A percentile compares a stretch with the other conserved stretches of the same genome.
phyloP scores from a whole-genome alignment of 768 basidiomycete genomes.

The Tephrocybe sp. region DNA sequence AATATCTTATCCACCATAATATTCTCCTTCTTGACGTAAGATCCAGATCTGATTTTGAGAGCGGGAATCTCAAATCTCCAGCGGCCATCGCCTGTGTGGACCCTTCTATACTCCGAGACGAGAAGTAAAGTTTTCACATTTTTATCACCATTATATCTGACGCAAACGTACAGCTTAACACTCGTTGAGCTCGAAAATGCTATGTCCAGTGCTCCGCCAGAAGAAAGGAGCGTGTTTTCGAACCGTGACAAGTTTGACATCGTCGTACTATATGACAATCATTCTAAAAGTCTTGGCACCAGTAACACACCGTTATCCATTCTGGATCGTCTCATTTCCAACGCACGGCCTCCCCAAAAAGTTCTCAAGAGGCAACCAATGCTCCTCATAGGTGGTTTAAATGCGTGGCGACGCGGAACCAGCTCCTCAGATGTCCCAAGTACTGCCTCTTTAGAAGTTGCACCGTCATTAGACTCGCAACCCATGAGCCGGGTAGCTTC shows the following conservation, averaged over 20 bases:
- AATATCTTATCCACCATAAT: conserved; percentile 56
- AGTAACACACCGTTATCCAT: conserved; percentile 53
- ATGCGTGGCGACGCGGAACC: conserved; percentile 74
- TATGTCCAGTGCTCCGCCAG: conserved; percentile 65
- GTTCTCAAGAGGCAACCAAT: conserved; percentile 75
- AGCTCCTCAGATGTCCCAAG: conserved; percentile 29
- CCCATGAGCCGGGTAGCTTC: conserved; percentile 25
- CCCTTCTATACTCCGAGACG: conserved; percentile 69
- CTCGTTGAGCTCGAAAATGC: conserved; percentile 71
- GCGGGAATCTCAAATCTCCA: conserved; percentile 60
- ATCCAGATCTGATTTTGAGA: conserved; percentile 74
- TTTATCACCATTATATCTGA: conserved; percentile 7
- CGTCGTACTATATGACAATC: conserved; percentile 80
- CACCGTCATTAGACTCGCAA: conserved; percentile 7
- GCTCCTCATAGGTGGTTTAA: conserved; percentile 81
- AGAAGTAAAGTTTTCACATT: conserved; percentile 52
- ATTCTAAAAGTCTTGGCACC: conserved; percentile 52
- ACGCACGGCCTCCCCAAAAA: conserved; percentile 64
- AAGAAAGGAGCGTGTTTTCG: conserved; percentile 73
- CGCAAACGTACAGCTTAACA: conserved; percentile 50
- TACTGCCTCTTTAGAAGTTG: conserved; percentile 9
- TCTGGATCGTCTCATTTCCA: conserved; percentile 71
- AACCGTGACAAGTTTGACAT: conserved; percentile 89
- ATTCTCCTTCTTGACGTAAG: conserved; percentile 84
- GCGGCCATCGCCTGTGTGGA: conserved; percentile 81